Evolutionary conservation across 2,329 filamentous ascomycete genomes (phyloP), one percentile per base, ranked within the genome.

Genomic region (Phyllosticta citribraziliensis): DNA sequence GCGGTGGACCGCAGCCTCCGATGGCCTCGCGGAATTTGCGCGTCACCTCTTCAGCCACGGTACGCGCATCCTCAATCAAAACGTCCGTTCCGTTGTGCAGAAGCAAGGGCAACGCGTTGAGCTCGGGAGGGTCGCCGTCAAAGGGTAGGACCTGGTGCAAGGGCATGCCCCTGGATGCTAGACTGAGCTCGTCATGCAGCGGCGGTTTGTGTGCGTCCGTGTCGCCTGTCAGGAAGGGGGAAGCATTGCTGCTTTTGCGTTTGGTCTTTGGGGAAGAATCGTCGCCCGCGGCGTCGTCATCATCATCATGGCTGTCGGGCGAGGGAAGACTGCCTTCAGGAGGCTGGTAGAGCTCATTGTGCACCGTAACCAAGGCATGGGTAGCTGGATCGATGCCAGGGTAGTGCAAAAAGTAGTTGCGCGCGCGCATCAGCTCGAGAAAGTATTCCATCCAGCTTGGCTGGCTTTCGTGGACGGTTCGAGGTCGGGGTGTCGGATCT

Each of bases 361-460:
- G 92, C 0, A 93, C 77, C 0, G 85, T 88, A n/a, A 85, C 84
- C 12, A 96, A 75, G 4, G 83, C 77, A 67, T 77, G 50, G 70
- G 67, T 67, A 5, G 70, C 78, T 6, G 40, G 40, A 40, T 55
- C 57, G 50, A 57, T 24, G 47, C 85, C 83, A 0, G 93, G 93
- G 69, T 96, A 96, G 0, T 96, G 74, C 58, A 89, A 85, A 66
- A 83, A 85, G 74, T 95, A 96, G 12, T 88, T 89, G 27, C 89
- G 83, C 3, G 85, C 83, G 12, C 88, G 84, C 64, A 89, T 88
- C 17, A 97, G 80, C 69, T 90, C 87, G 47, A 94, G 78, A 61
- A 89, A 79, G 66, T 91, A 86, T 73, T 95, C 88, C 61, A 91
- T 79, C 86, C 90, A 94, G 0, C 88, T 81, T 0, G 91, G 89